Conservation (phyloP, 2,329 filamentous ascomycete species). For the Colletotrichum sojae region DNA sequence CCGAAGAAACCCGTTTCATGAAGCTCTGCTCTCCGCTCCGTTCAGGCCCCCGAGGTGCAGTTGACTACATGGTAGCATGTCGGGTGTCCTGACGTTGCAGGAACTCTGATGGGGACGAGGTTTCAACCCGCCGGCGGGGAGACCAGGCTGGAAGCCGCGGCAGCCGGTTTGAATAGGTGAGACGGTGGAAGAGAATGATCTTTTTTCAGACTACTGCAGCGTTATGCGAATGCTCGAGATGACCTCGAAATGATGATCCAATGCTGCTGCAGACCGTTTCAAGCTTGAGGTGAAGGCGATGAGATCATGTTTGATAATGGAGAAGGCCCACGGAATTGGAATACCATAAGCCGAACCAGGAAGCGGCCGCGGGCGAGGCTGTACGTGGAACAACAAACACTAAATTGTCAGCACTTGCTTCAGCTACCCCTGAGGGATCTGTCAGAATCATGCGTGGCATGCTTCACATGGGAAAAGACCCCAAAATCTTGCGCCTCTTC, state of each 20-base stretch:
- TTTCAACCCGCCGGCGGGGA: conserved; percentile 29
- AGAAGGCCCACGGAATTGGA: neutral
- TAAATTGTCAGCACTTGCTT: conserved; percentile 9
- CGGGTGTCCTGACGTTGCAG: conserved; percentile 27
- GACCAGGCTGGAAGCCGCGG: neutral
- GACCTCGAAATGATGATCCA: neutral
- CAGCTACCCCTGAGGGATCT: neutral
- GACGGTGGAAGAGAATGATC: neutral
- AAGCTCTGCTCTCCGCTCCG: conserved; percentile 1
- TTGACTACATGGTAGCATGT: conserved; percentile 8
- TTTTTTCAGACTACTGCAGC: conserved; percentile 2
- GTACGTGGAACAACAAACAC: neutral
- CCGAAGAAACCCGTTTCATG: conserved; percentile 16
- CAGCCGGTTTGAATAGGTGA: conserved; percentile 6
- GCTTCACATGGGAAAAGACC: conserved; percentile 9
- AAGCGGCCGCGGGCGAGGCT: neutral
- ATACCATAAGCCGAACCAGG: neutral
- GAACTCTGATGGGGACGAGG: conserved; percentile 23
- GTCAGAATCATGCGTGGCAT: neutral
- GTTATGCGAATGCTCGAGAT: conserved; percentile 2
- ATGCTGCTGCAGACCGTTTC: neutral
- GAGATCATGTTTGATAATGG: neutral
- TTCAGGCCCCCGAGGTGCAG: neutral
- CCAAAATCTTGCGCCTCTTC: neutral
- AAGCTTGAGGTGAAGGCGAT: neutral